Evolutionary conservation across 495 filamentous ascomycete species (phyloP), one percentile per base, ranked within the genome.

Genomic region (Penicillium roqueforti): DNA sequence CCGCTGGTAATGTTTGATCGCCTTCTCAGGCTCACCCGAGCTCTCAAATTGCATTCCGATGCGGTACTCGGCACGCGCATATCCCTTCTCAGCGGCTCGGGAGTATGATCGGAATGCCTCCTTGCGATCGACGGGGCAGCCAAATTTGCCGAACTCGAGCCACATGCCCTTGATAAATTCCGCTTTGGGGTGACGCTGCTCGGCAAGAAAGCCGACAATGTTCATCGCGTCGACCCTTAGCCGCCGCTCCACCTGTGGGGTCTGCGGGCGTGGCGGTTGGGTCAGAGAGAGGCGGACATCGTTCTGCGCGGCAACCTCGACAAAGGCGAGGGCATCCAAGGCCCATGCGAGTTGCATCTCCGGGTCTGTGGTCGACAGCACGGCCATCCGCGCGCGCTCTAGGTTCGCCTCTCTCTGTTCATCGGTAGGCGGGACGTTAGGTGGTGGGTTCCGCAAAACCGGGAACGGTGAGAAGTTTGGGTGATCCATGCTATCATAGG

Each of bases 11-110:
- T 97, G 91, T 62, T 82, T 82, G 61, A 96, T 85, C 3, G 93
- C 95, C 65, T 96, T 97, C 29, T 84, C 79, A 26, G 88, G 83
- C 61, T 97, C 92, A 59, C 93, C 96, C 6, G 90, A 90, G 61
- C 84, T 87, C 68, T 98, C 93, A 67, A 89, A 97, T 47, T 96
- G 91, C 93, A 97, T 97, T 47, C 93, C 93, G 68, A 98, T 96
- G 25, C 93, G 82, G 71, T 98, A 98, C 66, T 97, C 89, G 32
- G 95, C 91, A 52, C 93, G 79, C n/a, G 88, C 86, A 75, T 87
- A 95, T n/a, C 90, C 91, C 53, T 86, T 85, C 53, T 95, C 86
- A 41, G 91, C 88, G n/a, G 93, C 87, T 56, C 87, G 77, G 46
- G 81, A 82, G 71, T 96, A 98, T 60, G 83, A 86, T 42, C 84